Percentiles rank a stretch among this genome's conserved stretches.
These are phyloP conservation scores for Cutaneotrichosporon dermatis DNA, from an alignment of 1,284 basidiomycete species.

Conservation along the genomic window DNA sequence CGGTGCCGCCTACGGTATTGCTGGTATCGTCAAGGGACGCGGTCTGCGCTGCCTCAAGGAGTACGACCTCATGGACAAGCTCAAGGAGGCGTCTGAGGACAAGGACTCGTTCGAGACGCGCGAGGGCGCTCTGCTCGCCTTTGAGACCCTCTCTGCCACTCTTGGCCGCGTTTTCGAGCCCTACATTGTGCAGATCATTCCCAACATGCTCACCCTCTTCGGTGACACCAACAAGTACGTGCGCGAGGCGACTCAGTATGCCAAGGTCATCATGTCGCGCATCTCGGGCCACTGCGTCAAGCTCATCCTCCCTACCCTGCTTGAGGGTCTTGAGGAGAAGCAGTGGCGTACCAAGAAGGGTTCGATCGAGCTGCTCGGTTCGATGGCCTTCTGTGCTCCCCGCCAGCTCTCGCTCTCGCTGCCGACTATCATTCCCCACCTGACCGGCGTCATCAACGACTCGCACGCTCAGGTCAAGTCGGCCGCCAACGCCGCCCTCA, in stretches of 20 bases:
- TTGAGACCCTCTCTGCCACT: conserved; percentile 82
- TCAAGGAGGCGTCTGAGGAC: conserved; percentile 77
- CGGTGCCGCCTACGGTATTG: conserved; percentile 93
- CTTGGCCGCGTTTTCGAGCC: conserved; percentile 87
- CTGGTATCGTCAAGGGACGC: conserved; percentile 84
- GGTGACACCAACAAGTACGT: conserved; percentile 89
- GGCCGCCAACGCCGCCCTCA: conserved; percentile 91
- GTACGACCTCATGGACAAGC: conserved; percentile 68
- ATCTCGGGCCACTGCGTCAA: conserved; percentile 92
- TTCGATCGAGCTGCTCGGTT: conserved; percentile 90
- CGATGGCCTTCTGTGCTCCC: conserved; percentile 99
- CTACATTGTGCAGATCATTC: conserved; percentile 80
- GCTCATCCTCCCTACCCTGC: conserved; percentile 82
- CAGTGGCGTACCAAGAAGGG: conserved; percentile 99
- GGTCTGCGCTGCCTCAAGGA: conserved; percentile 83
- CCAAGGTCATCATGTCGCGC: conserved; percentile 90
- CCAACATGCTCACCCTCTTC: conserved; percentile 79
- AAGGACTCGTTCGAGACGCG: conserved; percentile 81
- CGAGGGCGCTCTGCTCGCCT: conserved; percentile 92
- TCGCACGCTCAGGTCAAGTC: conserved; percentile 94
- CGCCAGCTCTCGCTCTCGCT: conserved; percentile 90
- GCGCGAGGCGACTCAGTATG: conserved; percentile 89
- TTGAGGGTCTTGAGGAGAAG: conserved; percentile 92
- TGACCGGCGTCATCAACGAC: conserved; percentile 93
- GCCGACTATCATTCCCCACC: conserved; percentile 90